A percentile compares a stretch with the other conserved stretches of the same genome.
phyloP scores from a whole-genome alignment of 2,329 filamentous ascomycete species.

The Epichloe glyceriae region DNA sequence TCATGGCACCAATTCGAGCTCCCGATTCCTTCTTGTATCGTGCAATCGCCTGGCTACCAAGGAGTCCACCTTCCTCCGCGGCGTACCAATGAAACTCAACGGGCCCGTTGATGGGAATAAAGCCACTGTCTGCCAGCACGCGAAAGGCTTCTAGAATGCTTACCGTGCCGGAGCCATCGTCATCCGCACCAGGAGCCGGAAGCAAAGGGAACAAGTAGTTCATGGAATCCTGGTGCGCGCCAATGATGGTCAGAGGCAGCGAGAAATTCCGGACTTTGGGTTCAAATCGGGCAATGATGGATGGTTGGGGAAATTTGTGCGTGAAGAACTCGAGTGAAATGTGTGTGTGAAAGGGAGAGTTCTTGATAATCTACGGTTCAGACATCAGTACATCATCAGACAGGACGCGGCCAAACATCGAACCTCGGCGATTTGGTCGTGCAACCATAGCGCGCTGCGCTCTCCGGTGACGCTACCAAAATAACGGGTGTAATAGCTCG shows the following conservation, averaged over 20 bases:
- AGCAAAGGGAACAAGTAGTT: constrained; percentile 28
- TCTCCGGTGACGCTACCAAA: constrained; percentile 27
- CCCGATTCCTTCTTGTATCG: constrained; percentile 49
- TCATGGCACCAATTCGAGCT: constrained; percentile 57
- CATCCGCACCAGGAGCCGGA: constrained; percentile 34
- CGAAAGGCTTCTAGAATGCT: constrained; percentile 34
- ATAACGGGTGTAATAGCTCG: constrained; percentile 47
- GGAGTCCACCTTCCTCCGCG: constrained; percentile 35
- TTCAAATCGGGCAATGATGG: constrained; percentile 34
- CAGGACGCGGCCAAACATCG: not conserved
- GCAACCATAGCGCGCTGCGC: constrained; percentile 21
- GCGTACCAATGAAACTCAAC: constrained; percentile 41
- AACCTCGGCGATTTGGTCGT: constrained; percentile 21
- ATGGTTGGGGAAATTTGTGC: constrained; percentile 31
- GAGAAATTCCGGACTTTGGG: constrained; percentile 23
- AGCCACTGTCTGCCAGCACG: constrained; percentile 28
- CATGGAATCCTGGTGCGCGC: constrained; percentile 35
- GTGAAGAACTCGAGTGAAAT: constrained; percentile 28
- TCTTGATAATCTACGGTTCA: constrained; percentile 16
- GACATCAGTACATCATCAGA: not conserved
- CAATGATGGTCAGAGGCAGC: constrained; percentile 28
- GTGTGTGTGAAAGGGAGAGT: constrained; percentile 22
- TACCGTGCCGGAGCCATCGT: constrained; percentile 36
- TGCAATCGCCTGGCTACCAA: constrained; percentile 55
- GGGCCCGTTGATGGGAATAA: constrained; percentile 36